A percentile compares a stretch with the other conserved stretches of the same genome.
Conservation (phyloP, 192 early-diverging fungal species). For the Obelidium mucronatum region DNA sequence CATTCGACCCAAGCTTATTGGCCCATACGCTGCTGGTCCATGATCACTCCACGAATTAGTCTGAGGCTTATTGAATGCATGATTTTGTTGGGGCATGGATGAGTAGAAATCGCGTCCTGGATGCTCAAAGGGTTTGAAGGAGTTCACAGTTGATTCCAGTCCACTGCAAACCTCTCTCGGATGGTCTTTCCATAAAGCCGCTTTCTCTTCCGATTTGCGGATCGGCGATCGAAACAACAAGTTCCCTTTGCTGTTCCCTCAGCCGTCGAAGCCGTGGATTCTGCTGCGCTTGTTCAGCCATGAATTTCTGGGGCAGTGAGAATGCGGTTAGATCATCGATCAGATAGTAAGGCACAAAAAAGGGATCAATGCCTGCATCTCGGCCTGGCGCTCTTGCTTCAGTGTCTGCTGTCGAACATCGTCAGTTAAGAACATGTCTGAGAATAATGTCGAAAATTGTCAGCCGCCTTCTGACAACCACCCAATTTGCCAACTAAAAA, state of each 20-base stretch:
- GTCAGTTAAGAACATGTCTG: constrained; percentile 14
- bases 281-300: constrained; percentile 24
- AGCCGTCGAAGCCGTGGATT: constrained; percentile 32
- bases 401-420: constrained; percentile 15
- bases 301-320: constrained; percentile 20
- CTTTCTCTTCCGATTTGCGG: constrained; percentile 19
- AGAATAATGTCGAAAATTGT: too few relatives aligned
- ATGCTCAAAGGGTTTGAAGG: too few relatives aligned
- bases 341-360: too few relatives aligned
- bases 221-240: constrained; percentile 37
- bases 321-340: background rate
- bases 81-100: background rate
- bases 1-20: too few relatives aligned
- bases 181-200: background rate
- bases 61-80: background rate
- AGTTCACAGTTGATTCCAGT: background rate
- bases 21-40: too few relatives aligned
- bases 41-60: background rate
- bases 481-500: too few relatives aligned
- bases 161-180: background rate
- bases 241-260: constrained; percentile 22
- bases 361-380: constrained; percentile 15
- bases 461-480: too few relatives aligned
- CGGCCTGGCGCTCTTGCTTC: constrained; percentile 22
- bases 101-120: constrained; percentile 4